phyloP scores from a whole-genome alignment of 352 stramenopile species.

The Lagenidium giganteum region DNA sequence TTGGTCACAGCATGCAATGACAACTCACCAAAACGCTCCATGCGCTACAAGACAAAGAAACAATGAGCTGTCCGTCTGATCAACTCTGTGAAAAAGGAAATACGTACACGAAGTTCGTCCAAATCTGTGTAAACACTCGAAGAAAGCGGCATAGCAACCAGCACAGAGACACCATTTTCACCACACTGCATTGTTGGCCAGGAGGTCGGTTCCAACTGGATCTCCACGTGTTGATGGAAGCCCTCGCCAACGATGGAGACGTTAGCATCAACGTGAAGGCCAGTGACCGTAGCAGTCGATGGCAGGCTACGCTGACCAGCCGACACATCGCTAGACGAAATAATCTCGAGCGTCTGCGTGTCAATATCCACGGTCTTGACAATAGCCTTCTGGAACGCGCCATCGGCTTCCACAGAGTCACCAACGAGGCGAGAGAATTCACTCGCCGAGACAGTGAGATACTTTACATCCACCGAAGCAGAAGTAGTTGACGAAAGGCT shows the following conservation, averaged over 20 bases:
- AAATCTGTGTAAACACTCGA: conserved; percentile 27
- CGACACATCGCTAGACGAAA: no score
- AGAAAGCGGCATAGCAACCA: conserved; percentile 17
- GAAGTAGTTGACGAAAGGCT: no score
- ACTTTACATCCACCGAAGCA: no score
- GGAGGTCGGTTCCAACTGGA: no score
- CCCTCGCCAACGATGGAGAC: conserved; percentile 12
- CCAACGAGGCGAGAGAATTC: no score
- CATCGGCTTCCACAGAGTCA: no score
- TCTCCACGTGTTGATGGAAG: conserved; percentile 11
- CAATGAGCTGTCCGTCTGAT: background rate
- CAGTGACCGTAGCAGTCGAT: background rate
- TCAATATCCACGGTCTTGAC: no score
- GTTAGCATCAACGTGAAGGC: background rate
- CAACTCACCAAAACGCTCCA: conserved; percentile 24
- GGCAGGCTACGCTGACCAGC: background rate
- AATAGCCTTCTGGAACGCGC: no score
- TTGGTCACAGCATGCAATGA: conserved; percentile 17
- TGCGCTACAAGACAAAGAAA: conserved; percentile 11
- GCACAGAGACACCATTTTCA: background rate
- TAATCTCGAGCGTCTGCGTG: no score
- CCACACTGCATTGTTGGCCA: background rate
- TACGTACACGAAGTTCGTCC: conserved; percentile 28
- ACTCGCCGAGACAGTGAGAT: no score
- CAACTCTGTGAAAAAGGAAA: background rate